These are phyloP conservation scores for Schoenoplectus tabernaemontani DNA, from an alignment of 202 grass and related monocot genomes.

Conservation along the genomic window DNA sequence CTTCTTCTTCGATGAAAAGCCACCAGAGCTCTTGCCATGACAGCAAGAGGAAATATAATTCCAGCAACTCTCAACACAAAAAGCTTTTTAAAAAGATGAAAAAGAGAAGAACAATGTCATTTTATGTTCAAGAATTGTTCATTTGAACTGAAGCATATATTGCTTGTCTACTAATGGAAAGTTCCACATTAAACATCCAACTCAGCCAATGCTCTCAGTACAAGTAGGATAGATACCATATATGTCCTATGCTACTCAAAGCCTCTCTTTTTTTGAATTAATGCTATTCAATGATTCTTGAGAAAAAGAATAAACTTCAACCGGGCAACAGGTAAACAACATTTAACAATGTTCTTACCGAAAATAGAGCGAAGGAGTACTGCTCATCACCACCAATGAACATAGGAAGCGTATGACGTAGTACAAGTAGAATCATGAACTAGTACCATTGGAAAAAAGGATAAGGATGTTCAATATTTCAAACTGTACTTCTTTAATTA, in stretches of 20 bases:
- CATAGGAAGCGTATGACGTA: conserved; percentile 75
- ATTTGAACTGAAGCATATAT: background rate
- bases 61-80: conserved; percentile 66
- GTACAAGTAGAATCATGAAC: conserved; percentile 74
- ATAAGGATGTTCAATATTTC: background rate
- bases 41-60: conserved; percentile 56
- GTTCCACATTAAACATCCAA: background rate
- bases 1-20: conserved; percentile 47
- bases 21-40: conserved; percentile 60
- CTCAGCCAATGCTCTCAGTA: background rate
- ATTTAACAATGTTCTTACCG: conserved; percentile 44
- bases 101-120: background rate
- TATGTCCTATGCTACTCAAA: background rate
- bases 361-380: conserved; percentile 65
- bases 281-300: background rate
- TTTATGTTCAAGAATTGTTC: background rate
- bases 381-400: conserved; percentile 57
- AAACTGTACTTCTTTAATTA: background rate
- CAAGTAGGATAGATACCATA: background rate
- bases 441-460: conserved; percentile 21
- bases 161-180: background rate
- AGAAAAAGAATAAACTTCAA: background rate
- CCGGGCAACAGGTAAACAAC: background rate
- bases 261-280: background rate
- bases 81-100: too few relatives aligned